Evolutionary conservation across 352 stramenopile species (phyloP), one percentile per base, ranked within the genome.

Genomic region (Globisporangium uncinulatum): DNA sequence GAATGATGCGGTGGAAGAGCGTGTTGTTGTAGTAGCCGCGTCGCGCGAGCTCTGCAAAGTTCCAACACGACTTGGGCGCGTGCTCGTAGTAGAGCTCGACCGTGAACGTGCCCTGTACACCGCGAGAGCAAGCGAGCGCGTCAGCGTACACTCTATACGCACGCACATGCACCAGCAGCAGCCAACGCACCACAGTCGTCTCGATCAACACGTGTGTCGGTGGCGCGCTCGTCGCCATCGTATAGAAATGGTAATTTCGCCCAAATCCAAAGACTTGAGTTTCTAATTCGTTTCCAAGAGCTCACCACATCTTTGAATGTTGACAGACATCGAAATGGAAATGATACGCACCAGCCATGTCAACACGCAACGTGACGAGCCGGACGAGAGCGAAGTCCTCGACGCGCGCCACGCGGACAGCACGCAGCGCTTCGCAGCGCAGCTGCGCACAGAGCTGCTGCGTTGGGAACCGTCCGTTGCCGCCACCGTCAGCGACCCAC

Each of bases 1-100:
- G 94, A 67, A 98, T 98, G 61, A 98, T 87, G 61, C 94, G 81
- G 68, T 98, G 95, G 68, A 98, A 98, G 55, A 97, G 93, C 14
- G 89, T 96, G 58, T 94, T 97, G 76, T 98, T 93, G 73, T 98
- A 98, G 74, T 97, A 98, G 17, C 94, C 95, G 29, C 83, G 83
- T 24, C 92, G 76, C 51, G 92, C 86, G 50, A 98, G 78, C 64
- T 97, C 86, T 7, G 76, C 72, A 42, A 98, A 84, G 74, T 98
- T 98, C 72, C 94, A 88, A 74, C 94, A 98, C 29, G 87, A 95
- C 50, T 83, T 80, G 2, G 94, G 94, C 17, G 94, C 90, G 70
- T 98, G 88, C 48, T 97, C 76, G 56, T 78, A 88, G 79, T 98
- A 98, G 31, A 98, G 66, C 69, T 98, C 94, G 59, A 98, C 72